Evolutionary conservation across 2,329 filamentous ascomycete species (phyloP).

Genomic region (Aspergillus hortae): DNA sequence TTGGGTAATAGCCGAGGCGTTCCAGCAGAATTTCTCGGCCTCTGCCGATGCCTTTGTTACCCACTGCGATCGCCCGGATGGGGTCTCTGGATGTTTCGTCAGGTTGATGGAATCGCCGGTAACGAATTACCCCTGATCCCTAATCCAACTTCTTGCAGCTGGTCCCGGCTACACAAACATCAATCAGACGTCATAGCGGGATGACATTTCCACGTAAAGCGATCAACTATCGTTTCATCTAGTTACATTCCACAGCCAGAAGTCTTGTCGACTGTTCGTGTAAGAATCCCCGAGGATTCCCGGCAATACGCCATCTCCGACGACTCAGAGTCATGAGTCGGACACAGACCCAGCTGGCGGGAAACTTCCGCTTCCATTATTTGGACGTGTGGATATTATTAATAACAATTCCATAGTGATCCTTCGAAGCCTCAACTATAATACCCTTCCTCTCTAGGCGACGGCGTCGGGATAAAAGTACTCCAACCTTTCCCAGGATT

Average conservation of each 20-base stretch:
- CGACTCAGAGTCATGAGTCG: no score
- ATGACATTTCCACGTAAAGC: no score
- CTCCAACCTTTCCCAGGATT: conserved; percentile 19
- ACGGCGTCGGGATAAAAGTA: conserved; percentile 14
- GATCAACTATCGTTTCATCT: no score
- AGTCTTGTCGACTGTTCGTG: background rate
- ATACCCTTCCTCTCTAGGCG: conserved; percentile 4
- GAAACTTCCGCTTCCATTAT: background rate
- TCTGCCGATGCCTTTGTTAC: background rate
- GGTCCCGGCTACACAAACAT: no score
- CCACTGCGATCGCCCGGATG: background rate
- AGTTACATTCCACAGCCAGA: no score
- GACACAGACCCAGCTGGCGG: background rate
- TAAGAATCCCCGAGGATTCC: background rate
- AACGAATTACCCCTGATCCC: no score
- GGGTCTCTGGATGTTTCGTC: no score
- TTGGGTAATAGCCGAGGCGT: conserved; percentile 16
- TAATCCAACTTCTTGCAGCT: no score
- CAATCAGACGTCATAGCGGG: no score
- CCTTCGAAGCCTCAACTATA: background rate
- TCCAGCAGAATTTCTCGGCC: conserved; percentile 1
- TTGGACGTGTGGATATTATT: no score
- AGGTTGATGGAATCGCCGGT: no score
- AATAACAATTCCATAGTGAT: background rate
- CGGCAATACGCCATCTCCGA: background rate